Conservation (phyloP, 345 rosid species). For the Euphorbia peplus region DNA sequence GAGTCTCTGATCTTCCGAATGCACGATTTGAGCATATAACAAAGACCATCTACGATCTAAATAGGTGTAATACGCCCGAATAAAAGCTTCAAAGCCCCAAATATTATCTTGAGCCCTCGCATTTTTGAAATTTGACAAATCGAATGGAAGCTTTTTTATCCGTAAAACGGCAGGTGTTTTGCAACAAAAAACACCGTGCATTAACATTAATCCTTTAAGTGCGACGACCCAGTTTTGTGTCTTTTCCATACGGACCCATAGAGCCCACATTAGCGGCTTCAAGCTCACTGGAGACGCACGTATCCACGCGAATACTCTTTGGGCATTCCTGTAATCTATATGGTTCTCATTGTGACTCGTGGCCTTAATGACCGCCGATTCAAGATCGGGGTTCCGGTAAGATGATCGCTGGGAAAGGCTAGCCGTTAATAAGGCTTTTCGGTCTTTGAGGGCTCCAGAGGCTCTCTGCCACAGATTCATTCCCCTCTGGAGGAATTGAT, state of each 20-base stretch:
- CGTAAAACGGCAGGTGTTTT: constrained; percentile 37
- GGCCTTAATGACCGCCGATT: constrained; percentile 66
- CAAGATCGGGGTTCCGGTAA: constrained; percentile 50
- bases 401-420: constrained; percentile 33
- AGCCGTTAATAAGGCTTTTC: constrained; percentile 50
- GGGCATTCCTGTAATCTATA: constrained; percentile 60
- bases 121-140: constrained; percentile 62
- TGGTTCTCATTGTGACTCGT: constrained; percentile 64
- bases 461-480: constrained; percentile 69
- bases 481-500: not conserved
- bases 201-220: constrained; percentile 65
- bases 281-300: constrained; percentile 57
- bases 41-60: constrained; percentile 53
- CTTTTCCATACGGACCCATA: constrained; percentile 51
- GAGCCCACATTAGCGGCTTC: constrained; percentile 46
- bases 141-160: constrained; percentile 67
- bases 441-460: constrained; percentile 74
- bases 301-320: constrained; percentile 60
- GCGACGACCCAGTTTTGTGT: constrained; percentile 78
- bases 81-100: constrained; percentile 53
- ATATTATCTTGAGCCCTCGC: too few relatives aligned
- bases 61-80: constrained; percentile 64
- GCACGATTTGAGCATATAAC: constrained; percentile 24
- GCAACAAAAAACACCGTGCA: constrained; percentile 76
- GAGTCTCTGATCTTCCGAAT: constrained; percentile 28